Conservation (phyloP, 1,284 basidiomycete genomes). For the Trichosporon sp. region DNA sequence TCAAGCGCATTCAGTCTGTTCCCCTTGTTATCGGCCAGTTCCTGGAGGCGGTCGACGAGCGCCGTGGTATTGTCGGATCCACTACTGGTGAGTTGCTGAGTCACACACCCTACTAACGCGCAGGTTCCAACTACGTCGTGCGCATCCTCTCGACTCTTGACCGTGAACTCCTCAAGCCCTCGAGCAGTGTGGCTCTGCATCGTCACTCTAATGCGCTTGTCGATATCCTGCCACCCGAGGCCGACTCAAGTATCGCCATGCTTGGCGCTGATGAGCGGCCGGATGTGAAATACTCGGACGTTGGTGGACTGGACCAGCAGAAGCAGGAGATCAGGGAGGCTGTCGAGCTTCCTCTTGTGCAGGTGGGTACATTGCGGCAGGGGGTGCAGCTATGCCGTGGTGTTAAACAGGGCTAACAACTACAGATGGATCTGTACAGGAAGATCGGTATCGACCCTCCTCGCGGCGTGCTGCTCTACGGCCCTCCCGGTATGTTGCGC, state of each 20-base stretch:
- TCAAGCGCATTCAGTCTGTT: constrained; percentile 98
- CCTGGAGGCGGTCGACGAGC: constrained; percentile 97
- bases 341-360: constrained; percentile 92
- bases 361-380: constrained; percentile 40
- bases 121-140: constrained; percentile 93
- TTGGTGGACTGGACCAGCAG: constrained; percentile 96
- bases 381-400: neutral
- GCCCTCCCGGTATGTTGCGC: constrained; percentile 69
- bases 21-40: constrained; percentile 99
- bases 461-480: constrained; percentile 87
- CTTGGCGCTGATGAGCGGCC: constrained; percentile 90
- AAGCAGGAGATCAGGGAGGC: constrained; percentile 99
- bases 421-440: constrained; percentile 94
- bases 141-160: constrained; percentile 96
- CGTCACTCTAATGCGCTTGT: constrained; percentile 98
- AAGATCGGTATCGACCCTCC: constrained; percentile 99
- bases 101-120: neutral
- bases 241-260: constrained; percentile 96
- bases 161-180: constrained; percentile 94
- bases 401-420: neutral
- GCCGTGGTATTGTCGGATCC: constrained; percentile 95
- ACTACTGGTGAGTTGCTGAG: constrained; percentile 68
- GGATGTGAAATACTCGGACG: constrained; percentile 83
- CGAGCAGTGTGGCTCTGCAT: constrained; percentile 94
- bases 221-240: constrained; percentile 97